Base-by-base conservation (phyloP, 495 filamentous ascomycete species). In the Trichoderma reesei region DNA sequence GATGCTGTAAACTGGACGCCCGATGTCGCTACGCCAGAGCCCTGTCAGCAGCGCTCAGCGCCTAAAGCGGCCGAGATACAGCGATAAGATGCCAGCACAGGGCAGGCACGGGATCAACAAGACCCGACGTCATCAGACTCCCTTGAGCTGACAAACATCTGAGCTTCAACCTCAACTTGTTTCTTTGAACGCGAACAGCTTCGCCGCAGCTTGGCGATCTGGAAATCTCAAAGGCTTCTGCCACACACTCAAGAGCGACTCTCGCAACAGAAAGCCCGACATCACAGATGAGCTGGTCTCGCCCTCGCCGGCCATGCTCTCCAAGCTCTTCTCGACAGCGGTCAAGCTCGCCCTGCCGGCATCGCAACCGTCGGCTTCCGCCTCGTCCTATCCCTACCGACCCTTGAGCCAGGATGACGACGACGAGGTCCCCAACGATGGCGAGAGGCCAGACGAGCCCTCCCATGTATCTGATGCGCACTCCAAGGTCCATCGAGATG, bases 381-480 rank as follows among this genome's bases (percentile, higher is more conserved):
- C 51, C 34, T 31, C 51, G 31, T 9, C 26, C 51, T 33, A 56
- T 56, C 51, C 51, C 20, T 56, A 56, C 11, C 51, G 14, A 9
- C 20, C 51, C 51, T 56, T 56, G 51, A 56, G 26, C 26, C 51
- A 56, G 16, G 26, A 56, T 56, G 51, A 56, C 20, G 51, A 34
- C 26, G 51, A 8, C 20, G 26, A 56, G 10, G 5, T 14, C 5
- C 42, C 11, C 7, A n/a, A 56, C 6, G 51, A 56, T 13, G 51
- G 9, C 51, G 51, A 33, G 51, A 34, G 51, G 51, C 7, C 51
- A 31, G 20, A 56, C 14, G 51, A n/a, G 26, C 51, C 64, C 65
- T 73, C 71, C 67, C 70, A 74, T 72, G 71, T 64, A 67, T 72
- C 63, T 68, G 41, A 68, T 68, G 69, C 67, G 67, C 62, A 67